Percentiles rank a stretch among this genome's conserved stretches.
phyloP scores from a whole-genome alignment of 2,329 filamentous ascomycete species.

The Penicillium occitanis region DNA sequence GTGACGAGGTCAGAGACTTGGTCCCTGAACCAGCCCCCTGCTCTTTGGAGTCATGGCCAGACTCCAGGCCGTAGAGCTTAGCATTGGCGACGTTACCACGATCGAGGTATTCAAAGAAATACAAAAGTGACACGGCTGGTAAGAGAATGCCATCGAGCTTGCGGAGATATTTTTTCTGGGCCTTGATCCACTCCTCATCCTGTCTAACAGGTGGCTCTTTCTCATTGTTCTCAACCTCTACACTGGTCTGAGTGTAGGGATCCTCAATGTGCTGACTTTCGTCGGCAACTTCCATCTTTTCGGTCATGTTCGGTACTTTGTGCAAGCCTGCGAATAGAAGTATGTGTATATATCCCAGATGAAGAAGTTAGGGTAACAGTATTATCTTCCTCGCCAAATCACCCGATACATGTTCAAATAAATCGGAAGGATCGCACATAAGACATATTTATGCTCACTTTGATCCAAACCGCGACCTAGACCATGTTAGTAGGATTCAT shows the following conservation, averaged over 20 bases:
- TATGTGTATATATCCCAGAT: too few relatives aligned
- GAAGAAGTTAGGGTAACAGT: too few relatives aligned
- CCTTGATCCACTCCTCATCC: constrained; percentile 4
- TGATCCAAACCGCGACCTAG: too few relatives aligned
- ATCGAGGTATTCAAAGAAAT: constrained; percentile 19
- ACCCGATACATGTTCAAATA: too few relatives aligned
- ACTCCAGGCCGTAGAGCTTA: constrained; percentile 11
- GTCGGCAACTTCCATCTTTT: too few relatives aligned
- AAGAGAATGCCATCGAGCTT: constrained; percentile 16
- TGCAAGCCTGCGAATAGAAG: too few relatives aligned
- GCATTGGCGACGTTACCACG: constrained; percentile 16
- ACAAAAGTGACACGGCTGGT: constrained; percentile 10
- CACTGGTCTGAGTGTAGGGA: not conserved
- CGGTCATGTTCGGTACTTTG: too few relatives aligned
- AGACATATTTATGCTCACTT: too few relatives aligned
- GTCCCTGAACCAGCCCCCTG: constrained; percentile 11
- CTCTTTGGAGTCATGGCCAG: constrained; percentile 5
- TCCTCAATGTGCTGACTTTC: not conserved
- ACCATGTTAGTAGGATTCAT: too few relatives aligned
- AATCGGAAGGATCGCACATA: too few relatives aligned
- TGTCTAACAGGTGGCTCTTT: not conserved
- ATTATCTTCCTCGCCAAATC: too few relatives aligned
- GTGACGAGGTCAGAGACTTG: not conserved
- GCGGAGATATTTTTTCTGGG: constrained; percentile 8
- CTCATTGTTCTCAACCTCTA: not conserved